phyloP scores from a whole-genome alignment of 805 yeast genomes.

The Gaillardinia entomophila region DNA sequence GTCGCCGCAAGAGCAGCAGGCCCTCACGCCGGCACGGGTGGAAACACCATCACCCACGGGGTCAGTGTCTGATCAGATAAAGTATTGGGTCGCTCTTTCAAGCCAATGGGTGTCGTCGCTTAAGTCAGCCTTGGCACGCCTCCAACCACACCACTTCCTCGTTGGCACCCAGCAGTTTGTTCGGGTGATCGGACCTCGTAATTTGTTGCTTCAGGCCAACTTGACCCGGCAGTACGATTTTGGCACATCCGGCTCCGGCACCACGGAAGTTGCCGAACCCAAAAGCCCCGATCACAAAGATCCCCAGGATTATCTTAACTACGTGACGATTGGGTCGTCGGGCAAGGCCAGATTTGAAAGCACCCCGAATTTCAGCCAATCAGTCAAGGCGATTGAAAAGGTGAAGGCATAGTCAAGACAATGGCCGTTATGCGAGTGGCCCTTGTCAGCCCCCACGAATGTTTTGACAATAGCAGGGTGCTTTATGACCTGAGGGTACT shows the following conservation, averaged over 20 bases:
- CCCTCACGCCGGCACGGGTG: background rate
- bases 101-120: background rate
- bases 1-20: background rate
- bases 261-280: conserved; percentile 2
- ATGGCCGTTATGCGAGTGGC: too few relatives aligned
- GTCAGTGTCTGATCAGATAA: conserved; percentile 1
- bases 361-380: conserved; percentile 36
- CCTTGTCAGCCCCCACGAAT: too few relatives aligned
- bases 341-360: conserved; percentile 40
- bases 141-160: conserved; percentile 5
- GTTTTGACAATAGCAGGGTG: too few relatives aligned
- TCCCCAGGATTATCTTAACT: conserved; percentile 43
- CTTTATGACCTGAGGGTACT: too few relatives aligned
- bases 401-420: too few relatives aligned
- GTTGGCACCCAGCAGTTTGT: conserved; percentile 41
- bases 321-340: conserved; percentile 35
- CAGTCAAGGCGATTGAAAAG: too few relatives aligned
- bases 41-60: conserved; percentile 1
- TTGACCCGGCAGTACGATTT: conserved; percentile 11
- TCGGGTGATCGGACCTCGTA: conserved; percentile 51
- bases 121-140: background rate
- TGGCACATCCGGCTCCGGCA: background rate
- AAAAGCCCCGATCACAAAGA: conserved; percentile 7
- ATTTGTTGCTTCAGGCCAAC: conserved; percentile 43
- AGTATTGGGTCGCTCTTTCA: background rate